Evolutionary conservation across 495 filamentous ascomycete genomes (phyloP).

Genomic region (Penicillium paradoxum): DNA sequence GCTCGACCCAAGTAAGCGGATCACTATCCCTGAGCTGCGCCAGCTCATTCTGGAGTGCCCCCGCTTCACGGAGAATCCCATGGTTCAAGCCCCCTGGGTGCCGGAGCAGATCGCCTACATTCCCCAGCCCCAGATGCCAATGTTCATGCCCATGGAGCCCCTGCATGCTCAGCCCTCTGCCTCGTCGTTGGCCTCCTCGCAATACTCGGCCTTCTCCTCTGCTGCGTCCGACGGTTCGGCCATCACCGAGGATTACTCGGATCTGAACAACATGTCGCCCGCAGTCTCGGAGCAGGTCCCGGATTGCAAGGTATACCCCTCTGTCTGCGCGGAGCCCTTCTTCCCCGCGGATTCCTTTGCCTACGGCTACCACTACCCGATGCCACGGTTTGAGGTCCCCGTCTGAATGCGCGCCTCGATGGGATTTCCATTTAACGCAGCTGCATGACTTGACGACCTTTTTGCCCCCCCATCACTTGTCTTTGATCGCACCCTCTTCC

Average conservation of each 20-base stretch:
- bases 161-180: conserved; percentile 37
- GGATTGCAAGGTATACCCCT: conserved; percentile 32
- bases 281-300: conserved; percentile 27
- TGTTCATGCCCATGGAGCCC: conserved; percentile 29
- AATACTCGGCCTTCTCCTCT: conserved; percentile 39
- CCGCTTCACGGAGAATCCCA: conserved; percentile 57
- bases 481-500: not conserved
- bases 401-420: not conserved
- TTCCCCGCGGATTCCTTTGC: conserved; percentile 24
- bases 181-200: conserved; percentile 38
- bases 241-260: conserved; percentile 40
- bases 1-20: conserved; percentile 76
- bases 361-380: conserved; percentile 19
- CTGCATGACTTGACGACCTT: conserved; percentile 12
- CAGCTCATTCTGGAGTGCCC: conserved; percentile 71
- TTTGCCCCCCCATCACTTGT: not conserved
- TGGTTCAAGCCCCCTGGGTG: conserved; percentile 27
- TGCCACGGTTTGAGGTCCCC: conserved; percentile 15
- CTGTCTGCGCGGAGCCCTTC: conserved; percentile 25
- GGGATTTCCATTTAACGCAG: conserved; percentile 15
- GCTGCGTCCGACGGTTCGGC: conserved; percentile 41
- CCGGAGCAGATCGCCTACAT: conserved; percentile 27
- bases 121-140: conserved; percentile 26
- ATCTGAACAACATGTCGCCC: conserved; percentile 41
- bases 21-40: conserved; percentile 77